Percentiles rank a stretch among this genome's conserved stretches.
Conservation (phyloP, 345 rosid genomes). For the Salix udensis region DNA sequence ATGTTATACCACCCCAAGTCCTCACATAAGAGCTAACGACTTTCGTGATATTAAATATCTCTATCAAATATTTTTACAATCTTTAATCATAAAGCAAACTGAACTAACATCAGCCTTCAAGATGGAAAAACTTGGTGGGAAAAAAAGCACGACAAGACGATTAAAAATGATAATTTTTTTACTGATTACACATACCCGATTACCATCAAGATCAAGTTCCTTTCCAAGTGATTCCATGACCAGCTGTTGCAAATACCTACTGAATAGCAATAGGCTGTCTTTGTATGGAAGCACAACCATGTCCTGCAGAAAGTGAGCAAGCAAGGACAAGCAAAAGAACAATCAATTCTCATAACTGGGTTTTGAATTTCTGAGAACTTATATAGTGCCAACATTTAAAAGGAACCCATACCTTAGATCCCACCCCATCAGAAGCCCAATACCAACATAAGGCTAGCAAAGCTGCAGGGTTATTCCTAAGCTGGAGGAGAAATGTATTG, state of each 20-base stretch:
- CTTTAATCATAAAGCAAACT: not conserved
- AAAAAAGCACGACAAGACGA: not conserved
- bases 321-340: not conserved
- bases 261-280: conserved; percentile 88
- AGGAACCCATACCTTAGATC: conserved; percentile 69
- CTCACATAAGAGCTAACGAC: not conserved
- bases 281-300: conserved; percentile 99
- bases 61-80: too few species aligned
- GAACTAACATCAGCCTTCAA: conserved; percentile 6
- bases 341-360: not conserved
- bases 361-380: conserved; percentile 6
- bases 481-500: conserved; percentile 38
- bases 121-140: not conserved
- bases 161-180: not conserved
- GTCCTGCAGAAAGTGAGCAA: conserved; percentile 52
- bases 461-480: conserved; percentile 87
- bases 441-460: conserved; percentile 94
- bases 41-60: not conserved
- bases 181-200: conserved; percentile 54
- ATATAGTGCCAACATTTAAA: conserved; percentile 1
- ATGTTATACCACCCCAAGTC: not conserved
- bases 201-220: conserved; percentile 94
- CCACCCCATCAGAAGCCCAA: conserved; percentile 88
- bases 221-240: conserved; percentile 99
- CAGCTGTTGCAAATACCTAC: conserved; percentile 91